These are phyloP conservation scores for Microcera coccophila DNA, from an alignment of 2,329 filamentous ascomycete genomes.

Conservation along the genomic window DNA sequence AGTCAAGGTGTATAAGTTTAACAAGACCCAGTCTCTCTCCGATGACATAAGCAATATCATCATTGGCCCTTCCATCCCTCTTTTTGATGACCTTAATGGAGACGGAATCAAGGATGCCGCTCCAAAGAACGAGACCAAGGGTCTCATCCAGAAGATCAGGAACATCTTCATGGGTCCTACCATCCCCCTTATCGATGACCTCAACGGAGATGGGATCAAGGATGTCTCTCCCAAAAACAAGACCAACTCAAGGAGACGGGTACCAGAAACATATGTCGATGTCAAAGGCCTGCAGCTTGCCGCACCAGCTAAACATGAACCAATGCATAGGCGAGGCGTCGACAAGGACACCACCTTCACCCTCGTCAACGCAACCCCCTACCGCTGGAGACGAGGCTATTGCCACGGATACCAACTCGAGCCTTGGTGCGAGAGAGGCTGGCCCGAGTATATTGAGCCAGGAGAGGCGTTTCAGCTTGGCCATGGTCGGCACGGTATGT, in stretches of 20 bases:
- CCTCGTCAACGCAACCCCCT: conserved; percentile 35
- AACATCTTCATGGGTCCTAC: not conserved
- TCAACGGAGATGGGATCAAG: not conserved
- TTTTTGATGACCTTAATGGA: not conserved
- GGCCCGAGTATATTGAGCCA: conserved; percentile 26
- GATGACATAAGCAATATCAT: not conserved
- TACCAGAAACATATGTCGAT: too few species aligned
- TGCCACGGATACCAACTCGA: conserved; percentile 17
- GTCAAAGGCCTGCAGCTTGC: too few species aligned
- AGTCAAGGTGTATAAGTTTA: too few species aligned
- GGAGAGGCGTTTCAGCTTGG: conserved; percentile 19
- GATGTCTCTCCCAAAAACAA: too few species aligned
- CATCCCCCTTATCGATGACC: not conserved
- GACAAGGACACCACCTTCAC: conserved; percentile 15
- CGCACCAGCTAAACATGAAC: too few species aligned
- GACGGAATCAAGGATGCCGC: too few species aligned
- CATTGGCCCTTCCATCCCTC: not conserved
- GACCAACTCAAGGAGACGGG: not conserved
- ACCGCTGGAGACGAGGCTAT: conserved; percentile 24
- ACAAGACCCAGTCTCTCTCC: too few species aligned
- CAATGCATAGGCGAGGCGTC: too few species aligned
- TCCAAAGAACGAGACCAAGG: too few species aligned
- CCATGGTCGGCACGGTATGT: not conserved
- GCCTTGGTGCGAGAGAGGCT: conserved; percentile 18
- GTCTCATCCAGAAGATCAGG: too few species aligned